Evolutionary conservation across 2,329 filamentous ascomycete species (phyloP), one percentile per base, ranked within the genome.

Genomic region (Cladosporium velox): DNA sequence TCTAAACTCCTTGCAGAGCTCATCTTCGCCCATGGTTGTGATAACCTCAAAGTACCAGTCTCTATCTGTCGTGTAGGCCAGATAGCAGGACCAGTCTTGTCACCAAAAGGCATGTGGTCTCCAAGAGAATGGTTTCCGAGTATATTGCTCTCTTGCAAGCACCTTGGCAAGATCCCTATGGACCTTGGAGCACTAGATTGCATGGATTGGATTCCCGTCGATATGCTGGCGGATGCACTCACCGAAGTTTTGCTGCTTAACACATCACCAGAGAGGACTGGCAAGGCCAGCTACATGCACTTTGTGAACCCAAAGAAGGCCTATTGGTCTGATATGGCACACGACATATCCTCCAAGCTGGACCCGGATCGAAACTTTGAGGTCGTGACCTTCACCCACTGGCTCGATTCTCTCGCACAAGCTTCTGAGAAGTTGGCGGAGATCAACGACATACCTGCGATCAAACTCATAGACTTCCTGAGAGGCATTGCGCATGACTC

Each of bases 151-250:
- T 80, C 77, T 62, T 81, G 79, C 0, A 68, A 75, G 5, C 72
- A 77, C 8, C 68, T 81, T 1, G 75, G 77, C 0, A 71, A 71
- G 4, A 55, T 84, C 0, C 82, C 82, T 1, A 70, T 73, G 3
- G 68, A 72, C 4, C 68, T 84, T 4, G 79, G 78, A 1, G 34
- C 70, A 1, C 69, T 79, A 15, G 70, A 71, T 4, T 67, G 67
- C 1, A 72, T 83, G 4, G 79, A 82, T 61, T 84, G 81, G 81
- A 67, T 84, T 2, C 81, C 82, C 0, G 75, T 81, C 18, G 81
- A 84, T 59, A 35, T 77, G 0, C 72, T 81, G 4, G 77, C 78
- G 1, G 70, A 76, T 2, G 75, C 79, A 2, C 65, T 82, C 0
- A 69, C 77, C 10, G 77, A 79, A 28, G 12, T 35, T 11, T 18